Conservation (phyloP, 805 yeast species). For the Candida lessepsii region DNA sequence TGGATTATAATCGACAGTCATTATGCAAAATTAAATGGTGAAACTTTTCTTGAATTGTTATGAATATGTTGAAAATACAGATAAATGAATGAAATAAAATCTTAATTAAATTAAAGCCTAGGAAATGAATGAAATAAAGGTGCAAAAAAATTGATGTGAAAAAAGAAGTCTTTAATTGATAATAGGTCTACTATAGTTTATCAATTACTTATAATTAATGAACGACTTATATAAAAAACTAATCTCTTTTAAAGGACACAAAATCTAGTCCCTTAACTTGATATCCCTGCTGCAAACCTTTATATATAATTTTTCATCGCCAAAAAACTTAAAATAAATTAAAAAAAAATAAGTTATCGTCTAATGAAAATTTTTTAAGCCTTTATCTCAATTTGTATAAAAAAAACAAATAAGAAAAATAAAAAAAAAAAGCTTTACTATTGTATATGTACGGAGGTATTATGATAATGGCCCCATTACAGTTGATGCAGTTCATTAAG, state of each 20-base stretch:
- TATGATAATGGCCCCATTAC: not conserved
- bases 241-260: slow-evolving; percentile 2
- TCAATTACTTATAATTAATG: not conserved
- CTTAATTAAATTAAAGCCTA: not conserved
- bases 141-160: slow-evolving; percentile 2
- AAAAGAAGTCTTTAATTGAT: not conserved
- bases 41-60: not conserved
- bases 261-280: slow-evolving; percentile 5
- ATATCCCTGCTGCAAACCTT: slow-evolving; percentile 4
- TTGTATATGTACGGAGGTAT: not conserved
- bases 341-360: slow-evolving; percentile 4
- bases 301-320: slow-evolving; percentile 7
- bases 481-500: not conserved
- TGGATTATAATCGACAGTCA: slow-evolving; percentile 3
- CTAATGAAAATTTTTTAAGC: slow-evolving; percentile 4
- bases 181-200: slow-evolving; percentile 3
- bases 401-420: slow-evolving; percentile 2
- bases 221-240: too few species aligned
- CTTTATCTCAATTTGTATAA: not conserved
- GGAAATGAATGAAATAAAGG: slow-evolving; percentile 1
- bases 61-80: slow-evolving; percentile 1
- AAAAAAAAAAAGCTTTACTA: slow-evolving; percentile 4
- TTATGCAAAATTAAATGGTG: not conserved
- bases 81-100: slow-evolving; percentile 1
- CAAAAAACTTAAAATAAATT: not conserved